These are phyloP conservation scores for Rutstroemia sydowiana DNA, from an alignment of 2,329 filamentous ascomycete species.

Conservation along the genomic window DNA sequence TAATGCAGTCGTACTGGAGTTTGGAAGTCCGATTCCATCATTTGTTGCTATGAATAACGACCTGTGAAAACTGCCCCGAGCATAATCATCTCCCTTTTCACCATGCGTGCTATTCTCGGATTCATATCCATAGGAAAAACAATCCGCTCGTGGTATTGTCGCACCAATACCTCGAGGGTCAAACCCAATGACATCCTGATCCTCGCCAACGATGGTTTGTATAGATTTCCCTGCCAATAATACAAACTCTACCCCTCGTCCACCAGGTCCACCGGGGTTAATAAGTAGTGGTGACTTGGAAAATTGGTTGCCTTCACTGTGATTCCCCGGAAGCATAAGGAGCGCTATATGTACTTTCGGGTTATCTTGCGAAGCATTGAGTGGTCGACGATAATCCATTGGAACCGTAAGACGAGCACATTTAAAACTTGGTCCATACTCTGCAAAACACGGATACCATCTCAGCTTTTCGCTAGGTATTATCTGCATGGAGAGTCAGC, in stretches of 20 bases:
- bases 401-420: slow-evolving; percentile 41
- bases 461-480: slow-evolving; percentile 37
- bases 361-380: slow-evolving; percentile 28
- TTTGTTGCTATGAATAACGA: slow-evolving; percentile 14
- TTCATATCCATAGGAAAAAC: slow-evolving; percentile 35
- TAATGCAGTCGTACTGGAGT: slow-evolving; percentile 40
- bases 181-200: slow-evolving; percentile 41
- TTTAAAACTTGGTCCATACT: slow-evolving; percentile 18
- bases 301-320: slow-evolving; percentile 21
- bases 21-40: slow-evolving; percentile 33
- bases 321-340: slow-evolving; percentile 19
- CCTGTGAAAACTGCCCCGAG: slow-evolving; percentile 32
- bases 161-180: slow-evolving; percentile 44
- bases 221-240: slow-evolving; percentile 26
- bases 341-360: slow-evolving; percentile 27
- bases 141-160: slow-evolving; percentile 44
- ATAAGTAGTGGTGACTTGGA: slow-evolving; percentile 36
- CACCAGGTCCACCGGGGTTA: slow-evolving; percentile 42
- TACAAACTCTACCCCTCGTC: slow-evolving; percentile 32
- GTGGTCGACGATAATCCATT: slow-evolving; percentile 39
- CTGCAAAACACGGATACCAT: slow-evolving; percentile 37
- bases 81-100: slow-evolving; percentile 28
- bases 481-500: too few species aligned
- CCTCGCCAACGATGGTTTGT: slow-evolving; percentile 33
- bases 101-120: slow-evolving; percentile 20